A percentile compares a stretch with the other conserved stretches of the same genome.
These are phyloP conservation scores for Rhodosporidiobolus odoratus DNA, from an alignment of 768 basidiomycete species.

Conservation along the genomic window DNA sequence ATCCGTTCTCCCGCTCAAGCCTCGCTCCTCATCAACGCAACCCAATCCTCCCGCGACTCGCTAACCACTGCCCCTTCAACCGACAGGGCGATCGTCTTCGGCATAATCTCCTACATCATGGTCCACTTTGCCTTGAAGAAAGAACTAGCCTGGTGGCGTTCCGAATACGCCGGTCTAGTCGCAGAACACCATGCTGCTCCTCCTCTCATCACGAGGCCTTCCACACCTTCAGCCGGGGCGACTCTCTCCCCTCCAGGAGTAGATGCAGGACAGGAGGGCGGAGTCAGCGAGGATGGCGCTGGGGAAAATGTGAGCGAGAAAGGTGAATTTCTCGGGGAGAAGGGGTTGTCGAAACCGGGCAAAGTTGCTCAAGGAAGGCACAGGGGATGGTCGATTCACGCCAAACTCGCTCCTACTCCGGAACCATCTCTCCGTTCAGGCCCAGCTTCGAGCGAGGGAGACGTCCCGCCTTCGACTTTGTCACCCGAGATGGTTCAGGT, in stretches of 20 bases:
- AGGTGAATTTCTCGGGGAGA: neutral
- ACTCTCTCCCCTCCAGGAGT: neutral
- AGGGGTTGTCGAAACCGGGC: neutral
- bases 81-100: slow-evolving; percentile 11
- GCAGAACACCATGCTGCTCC: neutral
- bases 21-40: neutral
- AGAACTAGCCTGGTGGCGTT: slow-evolving; percentile 18
- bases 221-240: neutral
- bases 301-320: neutral
- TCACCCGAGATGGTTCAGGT: neutral
- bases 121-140: slow-evolving; percentile 3
- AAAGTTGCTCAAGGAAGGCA: slow-evolving; percentile 1
- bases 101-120: slow-evolving; percentile 7
- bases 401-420: neutral
- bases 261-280: neutral
- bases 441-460: neutral
- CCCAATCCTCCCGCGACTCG: neutral
- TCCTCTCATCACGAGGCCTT: neutral
- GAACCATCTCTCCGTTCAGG: neutral
- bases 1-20: neutral
- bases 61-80: neutral
- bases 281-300: neutral
- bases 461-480: too few relatives aligned
- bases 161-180: slow-evolving; percentile 1
- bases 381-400: neutral